Evolutionary conservation across 441 rosid genomes (phyloP), one percentile per base, ranked within the genome.

Genomic region (Populus hybrid): DNA sequence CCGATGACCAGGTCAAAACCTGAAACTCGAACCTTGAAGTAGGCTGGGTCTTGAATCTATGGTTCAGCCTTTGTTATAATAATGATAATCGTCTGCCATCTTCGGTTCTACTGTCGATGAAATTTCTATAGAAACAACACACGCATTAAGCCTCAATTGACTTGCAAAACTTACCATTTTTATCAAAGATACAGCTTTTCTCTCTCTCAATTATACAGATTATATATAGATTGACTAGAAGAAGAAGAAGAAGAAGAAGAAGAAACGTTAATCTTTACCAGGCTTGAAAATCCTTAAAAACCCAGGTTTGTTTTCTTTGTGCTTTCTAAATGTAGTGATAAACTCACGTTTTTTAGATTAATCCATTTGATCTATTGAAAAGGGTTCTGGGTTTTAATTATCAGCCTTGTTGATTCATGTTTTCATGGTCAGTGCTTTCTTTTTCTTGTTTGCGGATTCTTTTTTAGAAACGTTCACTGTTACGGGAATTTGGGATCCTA

Each of bases 251-350:
- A 12, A 11, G 54, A 11, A 42, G 50, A 32, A 32, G 34, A 46
- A 46, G 16, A 46, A 14, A 4, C 20, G 57, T 14, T 46, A 46
- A 46, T 46, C 57, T 14, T 46, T 46, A 12, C 57, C 57, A 46
- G 18, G 18, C 57, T 46, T 18, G 57, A 35, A 46, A 77, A n/a
- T 71, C 68, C 34, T 24, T 26, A 11, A 57, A 73, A 26, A 3
- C 40, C 83, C 35, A 74, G 83, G 78, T 77, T 77, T 21, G 46
- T 71, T 78, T 50, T 69, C 70, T 78, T 11, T n/a, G 9, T 65
- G 7, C n/a, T 24, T 70, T 46, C 20, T 66, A 38, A 0, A 73
- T 76, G 50, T 70, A 20, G 73, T 72, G 79, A 10, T 18, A 30
- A 70, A 65, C 73, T 68, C 28, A 18, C 10, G 67, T 21, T 63